These are phyloP conservation scores for Linnemannia schmuckeri DNA, from an alignment of 192 early-diverging fungal genomes.

Conservation along the genomic window DNA sequence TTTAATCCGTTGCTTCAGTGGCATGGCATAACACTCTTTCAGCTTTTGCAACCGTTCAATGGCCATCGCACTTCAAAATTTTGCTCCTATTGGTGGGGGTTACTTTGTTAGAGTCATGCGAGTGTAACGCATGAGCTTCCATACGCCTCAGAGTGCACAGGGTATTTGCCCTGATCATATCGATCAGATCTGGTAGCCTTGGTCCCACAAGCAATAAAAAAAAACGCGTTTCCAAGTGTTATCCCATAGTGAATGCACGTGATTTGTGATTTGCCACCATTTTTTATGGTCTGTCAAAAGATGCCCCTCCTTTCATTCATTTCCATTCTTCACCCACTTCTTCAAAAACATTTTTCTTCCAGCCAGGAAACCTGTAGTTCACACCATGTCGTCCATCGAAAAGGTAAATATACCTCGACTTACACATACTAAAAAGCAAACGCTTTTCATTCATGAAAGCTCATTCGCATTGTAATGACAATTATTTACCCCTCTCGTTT, in stretches of 20 bases:
- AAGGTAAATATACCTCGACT: slow-evolving; percentile 15
- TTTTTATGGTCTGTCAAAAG: neutral
- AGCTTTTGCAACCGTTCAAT: too few relatives aligned
- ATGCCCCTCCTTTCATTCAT: neutral
- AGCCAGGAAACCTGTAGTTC: neutral
- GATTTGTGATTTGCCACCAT: slow-evolving; percentile 36
- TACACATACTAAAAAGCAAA: neutral
- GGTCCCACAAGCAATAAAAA: neutral
- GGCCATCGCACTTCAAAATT: too few relatives aligned
- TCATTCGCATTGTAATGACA: neutral
- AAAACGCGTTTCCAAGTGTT: neutral
- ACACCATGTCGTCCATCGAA: slow-evolving; percentile 47
- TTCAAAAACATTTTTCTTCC: neutral
- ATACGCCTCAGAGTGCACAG: too few relatives aligned
- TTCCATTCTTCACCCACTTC: neutral
- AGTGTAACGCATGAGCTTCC: too few relatives aligned
- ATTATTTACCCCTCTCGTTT: neutral
- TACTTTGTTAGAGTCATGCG: too few relatives aligned
- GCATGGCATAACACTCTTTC: too few relatives aligned
- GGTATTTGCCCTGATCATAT: neutral
- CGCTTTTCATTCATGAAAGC: neutral
- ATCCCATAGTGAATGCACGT: neutral
- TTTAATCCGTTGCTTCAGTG: too few relatives aligned
- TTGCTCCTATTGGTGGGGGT: too few relatives aligned
- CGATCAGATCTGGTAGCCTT: neutral